Evolutionary conservation across 441 rosid genomes (phyloP), one percentile per base, ranked within the genome.

Genomic region (Macaranga tanarius): DNA sequence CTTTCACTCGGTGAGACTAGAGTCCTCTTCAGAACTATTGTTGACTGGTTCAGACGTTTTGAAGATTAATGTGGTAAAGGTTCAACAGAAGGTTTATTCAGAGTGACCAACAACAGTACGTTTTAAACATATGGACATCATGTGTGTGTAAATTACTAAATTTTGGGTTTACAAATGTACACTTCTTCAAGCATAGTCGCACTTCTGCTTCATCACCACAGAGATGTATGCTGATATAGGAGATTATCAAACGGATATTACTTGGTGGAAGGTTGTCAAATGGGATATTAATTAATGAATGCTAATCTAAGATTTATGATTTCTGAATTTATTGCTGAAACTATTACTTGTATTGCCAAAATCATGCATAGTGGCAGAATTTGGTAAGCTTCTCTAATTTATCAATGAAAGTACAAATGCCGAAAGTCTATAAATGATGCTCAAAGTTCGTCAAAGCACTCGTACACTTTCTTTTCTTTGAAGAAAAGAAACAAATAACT

Each of bases 1-100:
- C 82, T 92, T 34, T 84, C 97, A 2, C 79, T 95, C 63, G 86
- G 76, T 69, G 99, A 95, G 64, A 89, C 87, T 59, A 86, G 85
- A 81, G 79, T 77, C 73, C 97, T 95, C 55, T 77, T 93, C 8
- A 83, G 83, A 84, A 86, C 92, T 60, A 85, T 95, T 69, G 79
- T 85, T 2, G 84, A 86, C 77, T 95, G 97, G 98, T 86, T 95
- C 78, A 75, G 80, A 48, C 79, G 79, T 42, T 86, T 86, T 78
- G 95, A 90, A 84, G 76, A 78, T 70, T 92, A 78, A 80, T 15
- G 54, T 8, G 58, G 65, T 8, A 9, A 69, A 45, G n/a, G 45
- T 51, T 62, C 31, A 45, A 17, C 42, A 31, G 16, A 56, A 48
- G 58, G 67, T 60, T 17, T 58, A 20, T 40, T 62, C 12, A 69